Percentiles rank a stretch among this genome's conserved stretches.
Evolutionary conservation across 208 protist genomes (phyloP).

Genomic region (Crithidia sp.): DNA sequence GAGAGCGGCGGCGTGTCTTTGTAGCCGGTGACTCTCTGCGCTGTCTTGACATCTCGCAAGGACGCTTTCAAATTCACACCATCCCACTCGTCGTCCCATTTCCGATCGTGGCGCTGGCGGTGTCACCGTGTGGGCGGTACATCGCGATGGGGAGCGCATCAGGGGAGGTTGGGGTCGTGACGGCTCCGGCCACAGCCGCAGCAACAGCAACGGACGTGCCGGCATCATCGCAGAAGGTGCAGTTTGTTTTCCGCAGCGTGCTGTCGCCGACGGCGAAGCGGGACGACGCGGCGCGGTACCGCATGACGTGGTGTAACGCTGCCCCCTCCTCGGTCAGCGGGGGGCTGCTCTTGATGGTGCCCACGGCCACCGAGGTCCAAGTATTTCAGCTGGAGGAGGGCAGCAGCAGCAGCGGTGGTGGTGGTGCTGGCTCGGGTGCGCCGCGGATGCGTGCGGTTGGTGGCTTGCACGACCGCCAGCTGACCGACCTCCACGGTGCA

Average conservation of each 20-base stretch:
- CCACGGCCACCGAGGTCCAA: slow-evolving; percentile 46
- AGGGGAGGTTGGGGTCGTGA: slow-evolving; percentile 55
- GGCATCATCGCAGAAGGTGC: slow-evolving; percentile 14
- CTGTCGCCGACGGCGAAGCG: slow-evolving; percentile 48
- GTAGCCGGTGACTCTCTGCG: slow-evolving; percentile 87
- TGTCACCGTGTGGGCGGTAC: slow-evolving; percentile 67
- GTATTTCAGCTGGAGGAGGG: slow-evolving; percentile 30
- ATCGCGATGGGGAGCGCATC: slow-evolving; percentile 74
- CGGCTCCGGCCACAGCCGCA: neutral
- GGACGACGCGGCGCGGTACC: slow-evolving; percentile 54
- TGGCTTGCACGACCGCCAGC: slow-evolving; percentile 38
- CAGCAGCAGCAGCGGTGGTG: neutral
- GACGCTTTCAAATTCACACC: slow-evolving; percentile 53
- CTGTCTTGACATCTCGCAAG: slow-evolving; percentile 57
- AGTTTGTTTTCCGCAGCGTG: slow-evolving; percentile 41
- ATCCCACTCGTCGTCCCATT: slow-evolving; percentile 67
- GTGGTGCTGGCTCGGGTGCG: neutral
- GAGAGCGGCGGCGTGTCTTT: slow-evolving; percentile 62
- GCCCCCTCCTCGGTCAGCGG: neutral
- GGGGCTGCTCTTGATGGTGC: slow-evolving; percentile 58
- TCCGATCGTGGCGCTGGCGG: slow-evolving; percentile 62
- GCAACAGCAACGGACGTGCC: neutral
- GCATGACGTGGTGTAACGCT: slow-evolving; percentile 61
- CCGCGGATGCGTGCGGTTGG: slow-evolving; percentile 38
- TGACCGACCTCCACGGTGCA: slow-evolving; percentile 46